Conservation (phyloP, 495 filamentous ascomycete species). For the Hypoxylon intermedium region DNA sequence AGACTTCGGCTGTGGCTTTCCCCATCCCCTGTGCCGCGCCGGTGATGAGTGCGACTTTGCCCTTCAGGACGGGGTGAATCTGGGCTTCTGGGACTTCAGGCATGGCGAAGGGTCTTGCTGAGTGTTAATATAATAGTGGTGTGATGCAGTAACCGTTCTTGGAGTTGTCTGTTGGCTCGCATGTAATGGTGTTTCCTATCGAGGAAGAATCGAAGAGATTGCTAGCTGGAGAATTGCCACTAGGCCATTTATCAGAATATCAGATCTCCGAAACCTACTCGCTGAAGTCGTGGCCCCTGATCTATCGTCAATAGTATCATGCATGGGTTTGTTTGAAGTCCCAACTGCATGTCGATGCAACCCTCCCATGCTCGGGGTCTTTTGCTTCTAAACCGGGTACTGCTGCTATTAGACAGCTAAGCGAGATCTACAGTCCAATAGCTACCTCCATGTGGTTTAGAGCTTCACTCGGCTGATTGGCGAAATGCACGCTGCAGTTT, state of each 20-base stretch:
- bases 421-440: background rate
- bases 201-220: background rate
- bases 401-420: background rate
- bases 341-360: constrained; percentile 9
- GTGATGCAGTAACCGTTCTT: background rate
- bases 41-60: constrained; percentile 46
- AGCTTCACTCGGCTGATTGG: background rate
- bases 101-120: constrained; percentile 6
- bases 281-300: background rate
- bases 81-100: constrained; percentile 17
- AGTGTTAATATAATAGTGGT: background rate
- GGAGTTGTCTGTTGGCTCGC: background rate
- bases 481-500: background rate
- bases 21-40: constrained; percentile 56
- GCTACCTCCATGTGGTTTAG: background rate
- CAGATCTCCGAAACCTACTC: background rate
- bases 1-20: constrained; percentile 50
- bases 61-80: constrained; percentile 29
- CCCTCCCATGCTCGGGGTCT: background rate
- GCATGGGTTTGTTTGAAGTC: background rate
- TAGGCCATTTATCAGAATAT: background rate
- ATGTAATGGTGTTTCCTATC: background rate
- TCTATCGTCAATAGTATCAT: constrained; percentile 1
- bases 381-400: background rate
- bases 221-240: background rate